Conservation (phyloP, 768 basidiomycete genomes). For the Coprinopsis marcescibilis region DNA sequence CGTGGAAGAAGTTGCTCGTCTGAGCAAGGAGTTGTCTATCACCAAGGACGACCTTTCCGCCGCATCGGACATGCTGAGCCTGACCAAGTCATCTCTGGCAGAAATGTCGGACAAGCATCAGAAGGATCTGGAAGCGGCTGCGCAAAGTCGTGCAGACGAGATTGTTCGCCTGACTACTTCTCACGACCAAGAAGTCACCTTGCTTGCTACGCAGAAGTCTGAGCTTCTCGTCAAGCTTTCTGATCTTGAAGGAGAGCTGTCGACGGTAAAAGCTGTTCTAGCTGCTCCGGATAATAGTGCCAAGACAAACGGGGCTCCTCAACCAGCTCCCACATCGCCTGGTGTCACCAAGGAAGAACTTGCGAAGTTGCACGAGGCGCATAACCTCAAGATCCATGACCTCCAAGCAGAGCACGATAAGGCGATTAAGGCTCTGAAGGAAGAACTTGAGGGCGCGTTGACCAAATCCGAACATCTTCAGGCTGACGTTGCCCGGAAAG, state of each 20-base stretch:
- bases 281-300: conserved; percentile 46
- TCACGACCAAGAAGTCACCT: conserved; percentile 57
- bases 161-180: conserved; percentile 51
- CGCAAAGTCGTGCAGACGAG: conserved; percentile 65
- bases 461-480: conserved; percentile 48
- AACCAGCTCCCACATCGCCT: conserved; percentile 27
- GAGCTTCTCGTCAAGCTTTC: conserved; percentile 58
- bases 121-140: conserved; percentile 72
- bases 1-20: conserved; percentile 46
- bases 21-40: conserved; percentile 53
- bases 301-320: conserved; percentile 47
- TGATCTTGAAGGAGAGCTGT: conserved; percentile 74
- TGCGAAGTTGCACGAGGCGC: conserved; percentile 74
- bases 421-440: conserved; percentile 42
- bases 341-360: conserved; percentile 73
- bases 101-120: conserved; percentile 67
- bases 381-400: conserved; percentile 76
- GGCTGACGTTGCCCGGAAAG: conserved; percentile 59
- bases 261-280: conserved; percentile 53
- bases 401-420: conserved; percentile 64
- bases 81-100: conserved; percentile 64
- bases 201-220: conserved; percentile 54
- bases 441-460: conserved; percentile 51
- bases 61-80: conserved; percentile 57
- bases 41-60: conserved; percentile 67